Base-by-base conservation (phyloP, 2,329 filamentous ascomycete genomes). In the Calonectria naviculata region DNA sequence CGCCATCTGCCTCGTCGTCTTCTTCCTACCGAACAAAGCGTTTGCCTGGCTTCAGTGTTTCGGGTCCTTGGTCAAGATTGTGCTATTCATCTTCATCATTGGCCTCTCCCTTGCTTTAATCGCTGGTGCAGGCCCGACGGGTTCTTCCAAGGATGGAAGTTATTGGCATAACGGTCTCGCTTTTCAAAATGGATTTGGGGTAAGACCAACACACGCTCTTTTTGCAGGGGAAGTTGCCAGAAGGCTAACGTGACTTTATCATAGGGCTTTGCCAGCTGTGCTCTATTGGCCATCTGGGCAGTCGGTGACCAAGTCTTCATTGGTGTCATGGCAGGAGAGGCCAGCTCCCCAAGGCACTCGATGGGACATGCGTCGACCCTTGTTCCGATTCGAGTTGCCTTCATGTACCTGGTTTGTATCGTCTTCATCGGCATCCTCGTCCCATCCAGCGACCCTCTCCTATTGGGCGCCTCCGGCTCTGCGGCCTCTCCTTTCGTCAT, bases 231-330 rank as follows among this genome's bases (percentile, higher is more conserved):
- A n/a, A n/a, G n/a, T 24, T 9, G 1, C 9, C 7, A 21, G 13
- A 17, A 1, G 15, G 4, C 66, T 68, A 63, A 68, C 10, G 31
- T 34, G 8, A 13, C 9, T 17, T n/a, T 13, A 6, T 19, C 21
- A 13, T 5, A 76, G 74, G 74, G 74, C 9, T 76, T 76, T 4
- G 75, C 75, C 1, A 76, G 67, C 26, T 71, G 63, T n/a, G 70
- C 73, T 2, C 58, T 76, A 7, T 36, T 76, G 2, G 74, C 75
- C 2, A 73, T 66, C 12, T 76, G 75, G 74, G 75, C 75, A 0
- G 74, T 76, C 1, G 75, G 75, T 0, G 75, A 76, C 3, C 75
- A 76, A 42, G 74, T 76, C 8, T 76, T 76, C 4, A 76, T 76
- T 41, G 75, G 75, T n/a, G 71, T 76, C 36, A 76, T 76, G 73